phyloP scores from a whole-genome alignment of 2,329 filamentous ascomycete genomes.

The Teratosphaeria pseudoeucalypti region DNA sequence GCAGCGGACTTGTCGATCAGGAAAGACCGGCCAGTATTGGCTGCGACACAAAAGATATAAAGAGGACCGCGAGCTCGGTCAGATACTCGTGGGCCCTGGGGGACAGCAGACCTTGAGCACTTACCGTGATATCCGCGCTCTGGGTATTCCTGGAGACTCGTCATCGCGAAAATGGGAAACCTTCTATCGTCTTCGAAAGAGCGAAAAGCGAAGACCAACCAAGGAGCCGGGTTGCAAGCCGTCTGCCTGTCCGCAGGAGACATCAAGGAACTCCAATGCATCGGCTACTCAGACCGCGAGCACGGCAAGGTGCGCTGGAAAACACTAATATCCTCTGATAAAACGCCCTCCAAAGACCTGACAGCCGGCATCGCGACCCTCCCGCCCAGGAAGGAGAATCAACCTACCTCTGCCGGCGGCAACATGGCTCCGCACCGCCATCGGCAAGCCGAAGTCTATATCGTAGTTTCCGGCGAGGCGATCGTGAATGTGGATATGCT shows the following conservation, averaged over 20 bases:
- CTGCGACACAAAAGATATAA: neutral
- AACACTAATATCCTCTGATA: conserved; percentile 29
- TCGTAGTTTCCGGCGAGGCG: conserved; percentile 29
- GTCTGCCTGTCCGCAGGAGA: neutral
- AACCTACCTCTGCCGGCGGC: conserved; percentile 15
- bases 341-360: conserved; percentile 27
- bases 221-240: neutral
- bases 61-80: too few species aligned
- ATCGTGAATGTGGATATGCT: conserved; percentile 30
- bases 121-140: neutral
- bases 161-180: neutral
- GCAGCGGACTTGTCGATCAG: neutral
- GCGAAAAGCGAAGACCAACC: neutral
- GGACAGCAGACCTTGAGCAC: neutral
- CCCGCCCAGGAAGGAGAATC: conserved; percentile 9
- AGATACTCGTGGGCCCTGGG: neutral
- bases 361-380: conserved; percentile 30
- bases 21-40: neutral
- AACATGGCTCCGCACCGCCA: conserved; percentile 31
- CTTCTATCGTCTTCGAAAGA: neutral
- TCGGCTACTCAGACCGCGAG: conserved; percentile 1
- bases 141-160: neutral
- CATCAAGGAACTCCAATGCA: neutral
- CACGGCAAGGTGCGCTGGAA: conserved; percentile 29
- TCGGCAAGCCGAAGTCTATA: conserved; percentile 34